A percentile compares a stretch with the other conserved stretches of the same genome.
Evolutionary conservation across 371 early-diverging fungal species (phyloP).

Genomic region (Mucor plumbeus): DNA sequence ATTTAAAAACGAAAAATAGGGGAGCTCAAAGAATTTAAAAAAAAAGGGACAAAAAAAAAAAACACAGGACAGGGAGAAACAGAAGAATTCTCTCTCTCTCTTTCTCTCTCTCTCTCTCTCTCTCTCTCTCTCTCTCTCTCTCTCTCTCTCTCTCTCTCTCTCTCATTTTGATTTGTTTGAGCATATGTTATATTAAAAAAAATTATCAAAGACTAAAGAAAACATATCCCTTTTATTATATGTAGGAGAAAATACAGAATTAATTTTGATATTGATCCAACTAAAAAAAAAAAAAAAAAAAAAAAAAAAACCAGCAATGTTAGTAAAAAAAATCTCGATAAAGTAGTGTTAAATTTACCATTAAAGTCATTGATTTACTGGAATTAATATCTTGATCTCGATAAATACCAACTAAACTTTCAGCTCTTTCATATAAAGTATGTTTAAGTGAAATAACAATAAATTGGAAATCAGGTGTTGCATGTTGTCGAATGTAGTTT

Average conservation of each 20-base stretch:
- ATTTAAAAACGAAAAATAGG: not conserved
- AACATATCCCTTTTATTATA: not conserved
- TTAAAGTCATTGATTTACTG: conserved; percentile 84
- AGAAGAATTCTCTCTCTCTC: not conserved
- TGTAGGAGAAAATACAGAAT: not conserved
- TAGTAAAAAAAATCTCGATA: not conserved
- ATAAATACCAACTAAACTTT: conserved; percentile 97
- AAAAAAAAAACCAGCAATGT: conserved; percentile 1
- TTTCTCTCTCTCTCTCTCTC: not conserved
- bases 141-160: no score
- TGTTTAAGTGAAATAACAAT: conserved; percentile 98
- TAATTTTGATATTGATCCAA: conserved; percentile 33
- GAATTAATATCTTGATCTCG: conserved; percentile 87
- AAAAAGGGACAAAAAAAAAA: not conserved
- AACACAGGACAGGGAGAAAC: not conserved
- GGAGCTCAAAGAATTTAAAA: conserved; percentile 2
- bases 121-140: not conserved
- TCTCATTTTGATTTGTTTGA: not conserved
- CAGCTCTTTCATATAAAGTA: conserved; percentile 93
- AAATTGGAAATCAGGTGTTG: conserved; percentile 85
- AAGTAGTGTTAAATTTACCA: conserved; percentile 37
- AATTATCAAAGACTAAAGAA: not conserved
- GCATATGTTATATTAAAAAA: not conserved
- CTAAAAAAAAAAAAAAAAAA: conserved; percentile 15
- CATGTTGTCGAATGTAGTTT: conserved; percentile 79